phyloP scores from a whole-genome alignment of 306 rosid species.

The Cicer pinnatifidum region DNA sequence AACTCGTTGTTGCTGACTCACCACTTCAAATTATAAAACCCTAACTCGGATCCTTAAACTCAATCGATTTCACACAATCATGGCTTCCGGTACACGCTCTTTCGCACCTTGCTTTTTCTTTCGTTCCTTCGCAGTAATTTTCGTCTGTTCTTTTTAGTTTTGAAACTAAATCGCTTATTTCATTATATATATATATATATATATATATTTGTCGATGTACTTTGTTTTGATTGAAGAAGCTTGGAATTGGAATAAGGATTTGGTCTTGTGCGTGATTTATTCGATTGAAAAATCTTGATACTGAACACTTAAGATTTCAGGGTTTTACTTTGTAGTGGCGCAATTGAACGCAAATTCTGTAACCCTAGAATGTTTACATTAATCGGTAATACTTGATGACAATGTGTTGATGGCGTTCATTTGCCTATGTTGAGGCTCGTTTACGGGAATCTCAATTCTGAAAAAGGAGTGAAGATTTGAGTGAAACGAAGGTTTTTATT shows the following conservation, averaged over 20 bases:
- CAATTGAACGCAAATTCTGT: conserved; percentile 14
- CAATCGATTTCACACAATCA: conserved; percentile 31
- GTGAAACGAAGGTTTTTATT: conserved; percentile 9
- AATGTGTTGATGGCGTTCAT: conserved; percentile 12
- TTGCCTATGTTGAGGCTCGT: conserved; percentile 22
- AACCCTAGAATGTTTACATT: conserved; percentile 28
- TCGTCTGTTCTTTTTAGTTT: conserved; percentile 12
- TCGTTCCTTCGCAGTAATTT: not conserved
- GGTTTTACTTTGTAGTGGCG: conserved; percentile 6
- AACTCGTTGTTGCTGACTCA: conserved; percentile 31
- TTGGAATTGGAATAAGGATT: conserved; percentile 25
- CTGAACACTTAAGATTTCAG: conserved; percentile 19
- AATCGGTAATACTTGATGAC: conserved; percentile 12
- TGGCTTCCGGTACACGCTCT: conserved; percentile 51
- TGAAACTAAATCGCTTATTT: not conserved
- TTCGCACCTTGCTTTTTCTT: not conserved
- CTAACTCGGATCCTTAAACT: conserved; percentile 43
- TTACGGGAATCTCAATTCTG: conserved; percentile 16
- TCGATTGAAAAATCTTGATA: not conserved
- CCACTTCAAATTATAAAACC: conserved; percentile 35
- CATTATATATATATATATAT: not conserved
- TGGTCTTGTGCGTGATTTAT: conserved; percentile 18
- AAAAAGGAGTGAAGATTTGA: conserved; percentile 26
- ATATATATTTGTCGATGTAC: not conserved
- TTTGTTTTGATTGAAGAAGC: not conserved